Evolutionary conservation across 164 flowering plant species (phyloP), one percentile per base, ranked within the genome.

Genomic region (Cinnamomum micranthum): DNA sequence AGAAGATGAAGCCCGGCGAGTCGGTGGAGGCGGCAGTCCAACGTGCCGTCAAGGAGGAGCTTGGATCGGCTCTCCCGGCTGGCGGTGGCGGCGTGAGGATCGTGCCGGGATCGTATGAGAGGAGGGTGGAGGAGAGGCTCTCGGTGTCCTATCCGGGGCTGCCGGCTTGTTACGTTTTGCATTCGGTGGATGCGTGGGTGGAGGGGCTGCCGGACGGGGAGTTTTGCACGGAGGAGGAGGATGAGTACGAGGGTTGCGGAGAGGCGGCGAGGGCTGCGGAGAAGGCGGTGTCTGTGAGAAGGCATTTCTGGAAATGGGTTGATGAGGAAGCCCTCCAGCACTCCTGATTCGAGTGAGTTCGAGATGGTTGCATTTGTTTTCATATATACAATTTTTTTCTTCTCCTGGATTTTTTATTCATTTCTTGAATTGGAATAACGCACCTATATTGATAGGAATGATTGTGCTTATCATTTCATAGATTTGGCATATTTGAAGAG

Each of bases 271-370:
- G 70, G 50, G 47, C 78, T 15, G 89, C 87, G 1, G 80, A 81
- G 19, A 75, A 74, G 80, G 98, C 98, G 0, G 88, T 92, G 65
- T 78, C 79, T 23, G 94, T 92, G 13, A 94, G 79, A 78, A 88
- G 74, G 86, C 98, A 94, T 89, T 87, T 75, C 75, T 94, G 98
- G 98, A 90, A 90, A 73, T 94, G 98, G 98, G 90, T 91, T 75
- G 88, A 76, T 65, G 25, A 35, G 27, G 79, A 55, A n/a, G 41
- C 69, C 2, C 25, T 74, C 17, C 83, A 84, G 83, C 77, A 77
- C 0, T 62, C 77, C 70, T 76, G 75, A 83, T 63, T 59, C 66
- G 20, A 77, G 75, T 67, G 77, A 23, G 74, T 67, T 31, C 24
- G 22, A 59, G 69, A 17, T 10, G 7, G 11, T 3, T 33, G 13